These are phyloP conservation scores for Dichotomocladium elegans DNA, from an alignment of 371 early-diverging fungal genomes.

Conservation along the genomic window DNA sequence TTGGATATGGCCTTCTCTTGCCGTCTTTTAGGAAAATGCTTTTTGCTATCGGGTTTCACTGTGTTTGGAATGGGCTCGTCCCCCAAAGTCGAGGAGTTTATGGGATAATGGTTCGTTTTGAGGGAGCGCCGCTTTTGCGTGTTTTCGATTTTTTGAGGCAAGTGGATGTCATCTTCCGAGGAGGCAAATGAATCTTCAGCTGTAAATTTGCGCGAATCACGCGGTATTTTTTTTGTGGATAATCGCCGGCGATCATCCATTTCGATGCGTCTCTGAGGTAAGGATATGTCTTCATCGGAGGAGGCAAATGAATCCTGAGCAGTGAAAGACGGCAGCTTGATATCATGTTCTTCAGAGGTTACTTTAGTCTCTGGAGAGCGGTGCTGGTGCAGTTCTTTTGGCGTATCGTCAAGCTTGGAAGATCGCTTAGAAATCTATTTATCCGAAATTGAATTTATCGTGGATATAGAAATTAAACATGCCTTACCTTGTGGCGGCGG, in stretches of 20 bases:
- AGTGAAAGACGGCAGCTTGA: background rate
- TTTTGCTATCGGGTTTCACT: background rate
- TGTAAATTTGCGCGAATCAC: background rate
- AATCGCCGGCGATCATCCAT: background rate
- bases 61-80: background rate
- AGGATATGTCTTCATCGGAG: background rate
- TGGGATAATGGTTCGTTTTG: no score
- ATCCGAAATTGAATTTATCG: no score
- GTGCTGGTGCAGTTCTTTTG: no score
- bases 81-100: no score
- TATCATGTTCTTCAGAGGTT: no score
- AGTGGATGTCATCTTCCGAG: background rate
- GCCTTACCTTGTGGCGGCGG: no score
- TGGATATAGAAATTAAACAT: no score
- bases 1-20: no score
- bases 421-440: no score
- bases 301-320: background rate
- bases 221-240: background rate
- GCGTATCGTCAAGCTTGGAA: no score
- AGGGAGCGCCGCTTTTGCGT: background rate
- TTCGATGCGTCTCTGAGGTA: background rate
- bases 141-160: background rate
- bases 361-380: no score
- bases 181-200: slow-evolving; percentile 4
- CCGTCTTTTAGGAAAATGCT: no score